These are phyloP conservation scores for Xylaria flabelliformis DNA, from an alignment of 495 filamentous ascomycete species.

Conservation along the genomic window DNA sequence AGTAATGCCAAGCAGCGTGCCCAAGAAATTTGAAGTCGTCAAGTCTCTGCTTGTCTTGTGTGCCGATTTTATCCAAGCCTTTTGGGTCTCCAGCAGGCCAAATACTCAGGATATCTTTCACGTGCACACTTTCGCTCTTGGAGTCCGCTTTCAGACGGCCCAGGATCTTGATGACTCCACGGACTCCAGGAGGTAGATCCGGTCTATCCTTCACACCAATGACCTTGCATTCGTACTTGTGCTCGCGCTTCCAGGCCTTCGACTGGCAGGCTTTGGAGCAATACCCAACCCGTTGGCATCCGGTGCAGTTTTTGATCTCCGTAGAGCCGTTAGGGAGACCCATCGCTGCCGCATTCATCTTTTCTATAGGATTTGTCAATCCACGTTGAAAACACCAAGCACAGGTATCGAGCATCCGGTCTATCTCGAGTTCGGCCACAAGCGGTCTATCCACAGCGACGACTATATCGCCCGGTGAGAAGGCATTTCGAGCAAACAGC, in stretches of 20 bases:
- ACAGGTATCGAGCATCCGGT: slow-evolving; percentile 26
- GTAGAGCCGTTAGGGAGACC: slow-evolving; percentile 23
- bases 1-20: slow-evolving; percentile 15
- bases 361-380: slow-evolving; percentile 20
- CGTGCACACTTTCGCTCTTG: background rate
- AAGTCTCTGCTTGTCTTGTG: slow-evolving; percentile 19
- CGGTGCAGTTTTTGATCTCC: slow-evolving; percentile 25
- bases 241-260: slow-evolving; percentile 27
- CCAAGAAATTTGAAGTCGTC: slow-evolving; percentile 18
- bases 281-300: slow-evolving; percentile 23
- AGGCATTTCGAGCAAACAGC: slow-evolving; percentile 17
- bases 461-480: slow-evolving; percentile 22
- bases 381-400: slow-evolving; percentile 27
- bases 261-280: slow-evolving; percentile 26
- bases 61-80: slow-evolving; percentile 11
- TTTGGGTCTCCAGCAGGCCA: slow-evolving; percentile 20
- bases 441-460: slow-evolving; percentile 24
- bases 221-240: slow-evolving; percentile 26
- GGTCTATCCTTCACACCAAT: slow-evolving; percentile 7
- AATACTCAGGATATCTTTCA: background rate
- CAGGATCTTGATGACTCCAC: slow-evolving; percentile 21
- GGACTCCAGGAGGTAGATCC: slow-evolving; percentile 20
- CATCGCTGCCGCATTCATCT: background rate
- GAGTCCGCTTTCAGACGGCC: slow-evolving; percentile 18
- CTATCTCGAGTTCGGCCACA: slow-evolving; percentile 24